Conservation (phyloP, 108 stramenopile species). For the Nitzschia palea region DNA sequence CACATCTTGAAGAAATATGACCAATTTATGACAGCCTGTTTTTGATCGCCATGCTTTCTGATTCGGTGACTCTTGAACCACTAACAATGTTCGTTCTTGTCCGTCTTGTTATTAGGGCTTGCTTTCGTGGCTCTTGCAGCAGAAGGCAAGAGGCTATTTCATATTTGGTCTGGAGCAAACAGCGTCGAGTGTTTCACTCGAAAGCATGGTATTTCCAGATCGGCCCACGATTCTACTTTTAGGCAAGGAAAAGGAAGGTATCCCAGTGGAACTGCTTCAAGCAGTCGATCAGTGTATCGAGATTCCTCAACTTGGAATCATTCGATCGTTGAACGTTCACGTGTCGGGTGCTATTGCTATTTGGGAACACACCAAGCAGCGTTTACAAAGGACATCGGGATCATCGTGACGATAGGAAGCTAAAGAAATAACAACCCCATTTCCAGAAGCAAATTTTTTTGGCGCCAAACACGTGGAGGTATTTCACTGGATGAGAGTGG, state of each 20-base stretch:
- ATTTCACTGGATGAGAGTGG: no score
- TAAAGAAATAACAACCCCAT: no score
- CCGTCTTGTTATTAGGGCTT: slow-evolving; percentile 34
- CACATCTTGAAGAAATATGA: slow-evolving; percentile 36
- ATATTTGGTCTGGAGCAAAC: slow-evolving; percentile 93
- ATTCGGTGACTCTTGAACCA: not conserved
- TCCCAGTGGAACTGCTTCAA: slow-evolving; percentile 87
- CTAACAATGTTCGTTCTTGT: not conserved
- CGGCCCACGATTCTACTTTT: slow-evolving; percentile 72
- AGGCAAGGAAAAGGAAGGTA: slow-evolving; percentile 94
- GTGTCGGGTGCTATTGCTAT: slow-evolving; percentile 89
- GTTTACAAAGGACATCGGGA: no score
- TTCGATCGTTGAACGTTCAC: slow-evolving; percentile 95
- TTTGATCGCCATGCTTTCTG: slow-evolving; percentile 1
- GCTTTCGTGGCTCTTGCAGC: slow-evolving; percentile 58
- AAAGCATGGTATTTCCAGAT: slow-evolving; percentile 64
- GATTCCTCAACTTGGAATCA: slow-evolving; percentile 96
- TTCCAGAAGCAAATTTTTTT: no score
- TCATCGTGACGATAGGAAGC: no score
- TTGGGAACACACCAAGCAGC: slow-evolving; percentile 92
- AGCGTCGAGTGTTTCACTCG: slow-evolving; percentile 68
- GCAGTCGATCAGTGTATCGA: slow-evolving; percentile 93
- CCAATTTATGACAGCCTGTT: slow-evolving; percentile 20
- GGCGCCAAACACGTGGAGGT: no score
- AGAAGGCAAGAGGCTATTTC: slow-evolving; percentile 71